A percentile compares a stretch with the other conserved stretches of the same genome.
These are phyloP conservation scores for Ustilago sp. DNA, from an alignment of 1,284 basidiomycete genomes.

Conservation along the genomic window DNA sequence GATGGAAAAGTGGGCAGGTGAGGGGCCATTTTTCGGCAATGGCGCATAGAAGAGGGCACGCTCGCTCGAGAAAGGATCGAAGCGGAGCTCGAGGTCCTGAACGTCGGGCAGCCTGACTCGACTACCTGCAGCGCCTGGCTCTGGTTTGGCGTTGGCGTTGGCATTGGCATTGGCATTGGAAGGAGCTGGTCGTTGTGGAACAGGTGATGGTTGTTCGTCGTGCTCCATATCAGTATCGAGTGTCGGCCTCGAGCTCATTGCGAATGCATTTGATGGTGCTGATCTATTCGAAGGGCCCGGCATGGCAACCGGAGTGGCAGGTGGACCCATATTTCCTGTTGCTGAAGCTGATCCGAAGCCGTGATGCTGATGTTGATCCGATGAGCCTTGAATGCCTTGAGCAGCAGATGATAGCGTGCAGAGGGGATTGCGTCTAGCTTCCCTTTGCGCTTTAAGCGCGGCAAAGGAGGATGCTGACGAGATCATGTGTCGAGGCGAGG, in stretches of 20 bases:
- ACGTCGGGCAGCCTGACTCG: slow-evolving; percentile 38
- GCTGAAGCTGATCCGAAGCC: background rate
- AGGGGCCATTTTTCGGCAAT: slow-evolving; percentile 35
- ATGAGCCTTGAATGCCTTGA: background rate
- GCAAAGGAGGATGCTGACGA: slow-evolving; percentile 37
- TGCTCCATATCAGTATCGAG: background rate
- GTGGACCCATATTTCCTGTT: slow-evolving; percentile 14
- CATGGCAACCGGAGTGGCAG: slow-evolving; percentile 5
- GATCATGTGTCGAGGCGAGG: slow-evolving; percentile 7
- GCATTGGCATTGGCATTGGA: background rate
- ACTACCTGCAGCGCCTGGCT: slow-evolving; percentile 32
- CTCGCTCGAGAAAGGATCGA: slow-evolving; percentile 36
- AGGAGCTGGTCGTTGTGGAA: background rate
- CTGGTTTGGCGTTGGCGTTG: slow-evolving; percentile 1
- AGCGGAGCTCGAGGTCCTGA: slow-evolving; percentile 44
- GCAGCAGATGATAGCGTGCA: slow-evolving; percentile 5
- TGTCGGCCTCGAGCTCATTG: slow-evolving; percentile 3
- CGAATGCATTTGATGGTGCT: background rate
- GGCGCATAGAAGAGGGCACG: slow-evolving; percentile 48
- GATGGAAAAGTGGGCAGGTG: slow-evolving; percentile 31
- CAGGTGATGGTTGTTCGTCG: background rate
- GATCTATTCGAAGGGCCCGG: slow-evolving; percentile 16
- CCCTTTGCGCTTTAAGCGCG: slow-evolving; percentile 44
- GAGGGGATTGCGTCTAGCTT: slow-evolving; percentile 36
- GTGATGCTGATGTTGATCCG: background rate